Evolutionary conservation across 2,329 filamentous ascomycete species (phyloP), one percentile per base, ranked within the genome.

Genomic region (Pyrenophora seminiperda): DNA sequence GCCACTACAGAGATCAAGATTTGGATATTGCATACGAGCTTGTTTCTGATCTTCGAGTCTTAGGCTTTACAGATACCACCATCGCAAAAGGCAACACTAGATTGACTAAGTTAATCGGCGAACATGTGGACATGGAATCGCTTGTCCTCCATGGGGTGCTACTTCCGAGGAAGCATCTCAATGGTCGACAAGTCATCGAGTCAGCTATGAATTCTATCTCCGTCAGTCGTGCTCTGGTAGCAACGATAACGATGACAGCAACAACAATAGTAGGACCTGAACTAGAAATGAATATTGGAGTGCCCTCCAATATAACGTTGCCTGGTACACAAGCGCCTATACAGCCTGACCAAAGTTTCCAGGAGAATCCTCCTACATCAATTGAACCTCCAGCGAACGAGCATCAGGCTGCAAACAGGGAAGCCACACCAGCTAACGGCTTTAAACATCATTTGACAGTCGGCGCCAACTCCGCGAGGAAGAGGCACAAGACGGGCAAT

Each of bases 141-240:
- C 34, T 38, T 38, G 34, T 38, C 17, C 34, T 15, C 13, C 4
- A 38, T 38, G 17, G 34, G 34, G 17, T 17, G 34, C n/a, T 38
- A 38, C 34, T 38, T 38, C 34, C 34, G 34, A 38, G 17, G n/a
- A 19, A 39, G 17, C 36, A 39, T 22, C 36, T 39, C 19, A 13
- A 39, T 39, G 36, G 9, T 39, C 36, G 36, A 39, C 36, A 39
- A 39, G 19, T 39, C 36, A 39, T 39, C 19, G 19, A 39, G 36
- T 39, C 36, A 39, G 36, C 36, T 39, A 39, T n/a, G 36, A 39
- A 39, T 5, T 18, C 36, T 3, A 39, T 13, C 36, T 39, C 17
- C 36, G 36, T 39, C 36, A 39, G 36, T 39, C 9, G 19, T 39
- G 29, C 29, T 31, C 29, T 31, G n/a, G 24, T 29, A 29, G 24